A percentile compares a stretch with the other conserved stretches of the same genome.
phyloP scores from a whole-genome alignment of 1,139 yeast species.

The Meyerozyma athensensis region DNA sequence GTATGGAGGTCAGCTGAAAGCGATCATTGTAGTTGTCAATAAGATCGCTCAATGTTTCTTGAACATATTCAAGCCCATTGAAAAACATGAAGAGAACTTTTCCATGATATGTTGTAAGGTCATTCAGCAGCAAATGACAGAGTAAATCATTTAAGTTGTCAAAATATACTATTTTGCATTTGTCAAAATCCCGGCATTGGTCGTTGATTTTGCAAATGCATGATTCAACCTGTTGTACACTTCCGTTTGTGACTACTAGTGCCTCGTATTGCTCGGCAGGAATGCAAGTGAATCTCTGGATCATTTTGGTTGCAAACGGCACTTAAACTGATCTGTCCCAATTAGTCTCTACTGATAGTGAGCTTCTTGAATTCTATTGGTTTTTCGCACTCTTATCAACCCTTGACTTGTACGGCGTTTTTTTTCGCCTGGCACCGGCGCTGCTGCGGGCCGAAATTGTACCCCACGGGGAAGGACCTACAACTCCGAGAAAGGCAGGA shows the following conservation, averaged over 20 bases:
- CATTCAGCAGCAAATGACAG: conserved; percentile 10
- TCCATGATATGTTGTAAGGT: conserved; percentile 19
- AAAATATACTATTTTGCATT: conserved; percentile 24
- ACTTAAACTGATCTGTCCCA: neutral
- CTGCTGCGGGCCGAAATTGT: neutral
- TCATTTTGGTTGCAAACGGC: conserved; percentile 17
- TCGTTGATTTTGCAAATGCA: conserved; percentile 23
- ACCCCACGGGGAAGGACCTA: conserved; percentile 4
- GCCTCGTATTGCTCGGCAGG: conserved; percentile 33
- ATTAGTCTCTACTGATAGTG: neutral
- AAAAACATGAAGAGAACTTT: conserved; percentile 39
- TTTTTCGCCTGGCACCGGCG: conserved; percentile 1
- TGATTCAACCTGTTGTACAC: conserved; percentile 27
- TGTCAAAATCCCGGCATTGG: conserved; percentile 9
- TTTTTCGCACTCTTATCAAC: conserved; percentile 1
- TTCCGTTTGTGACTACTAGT: conserved; percentile 33
- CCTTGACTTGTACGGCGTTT: conserved; percentile 1
- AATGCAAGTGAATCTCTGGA: conserved; percentile 33
- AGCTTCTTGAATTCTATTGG: conserved; percentile 2
- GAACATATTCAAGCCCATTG: conserved; percentile 32
- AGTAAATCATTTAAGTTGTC: conserved; percentile 24
- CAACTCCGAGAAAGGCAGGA: too few relatives aligned
- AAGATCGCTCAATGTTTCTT: conserved; percentile 26
- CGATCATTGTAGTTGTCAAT: conserved; percentile 19
- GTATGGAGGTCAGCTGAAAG: neutral